These are phyloP conservation scores for Argentina anserina DNA, from an alignment of 306 rosid species.

Conservation along the genomic window DNA sequence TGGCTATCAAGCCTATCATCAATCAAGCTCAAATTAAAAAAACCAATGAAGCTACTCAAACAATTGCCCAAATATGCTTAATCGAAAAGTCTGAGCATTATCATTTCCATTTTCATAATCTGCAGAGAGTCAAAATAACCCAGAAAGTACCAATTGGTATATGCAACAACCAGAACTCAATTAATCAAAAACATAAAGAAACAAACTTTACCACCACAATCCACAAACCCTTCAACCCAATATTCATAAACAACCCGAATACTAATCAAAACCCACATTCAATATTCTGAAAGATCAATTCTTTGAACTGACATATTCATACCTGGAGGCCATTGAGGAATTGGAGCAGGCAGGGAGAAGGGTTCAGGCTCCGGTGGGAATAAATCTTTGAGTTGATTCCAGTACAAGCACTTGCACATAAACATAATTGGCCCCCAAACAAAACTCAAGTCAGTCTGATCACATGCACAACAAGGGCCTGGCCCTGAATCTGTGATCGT, in stretches of 20 bases:
- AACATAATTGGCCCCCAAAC: conserved; percentile 29
- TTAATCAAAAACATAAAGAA: neutral
- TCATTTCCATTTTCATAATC: neutral
- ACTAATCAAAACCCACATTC: conserved; percentile 3
- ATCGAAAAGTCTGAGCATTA: neutral
- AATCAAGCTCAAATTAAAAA: neutral
- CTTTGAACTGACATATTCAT: neutral
- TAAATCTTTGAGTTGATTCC: conserved; percentile 27
- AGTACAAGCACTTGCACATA: conserved; percentile 35
- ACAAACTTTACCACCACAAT: neutral
- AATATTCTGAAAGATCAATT: conserved; percentile 9
- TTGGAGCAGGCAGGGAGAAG: conserved; percentile 55
- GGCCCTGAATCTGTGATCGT: neutral
- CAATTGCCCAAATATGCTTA: neutral
- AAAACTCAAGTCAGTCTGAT: conserved; percentile 10
- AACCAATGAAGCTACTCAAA: neutral
- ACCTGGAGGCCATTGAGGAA: conserved; percentile 78
- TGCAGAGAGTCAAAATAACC: neutral
- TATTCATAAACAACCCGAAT: neutral
- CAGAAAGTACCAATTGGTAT: neutral
- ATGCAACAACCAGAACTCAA: neutral
- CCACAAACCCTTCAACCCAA: neutral
- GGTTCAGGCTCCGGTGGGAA: conserved; percentile 32
- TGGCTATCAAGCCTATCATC: neutral
- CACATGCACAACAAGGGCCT: neutral